Conservation (phyloP, 495 filamentous ascomycete species). For the Aspergillus olivimuriae region DNA sequence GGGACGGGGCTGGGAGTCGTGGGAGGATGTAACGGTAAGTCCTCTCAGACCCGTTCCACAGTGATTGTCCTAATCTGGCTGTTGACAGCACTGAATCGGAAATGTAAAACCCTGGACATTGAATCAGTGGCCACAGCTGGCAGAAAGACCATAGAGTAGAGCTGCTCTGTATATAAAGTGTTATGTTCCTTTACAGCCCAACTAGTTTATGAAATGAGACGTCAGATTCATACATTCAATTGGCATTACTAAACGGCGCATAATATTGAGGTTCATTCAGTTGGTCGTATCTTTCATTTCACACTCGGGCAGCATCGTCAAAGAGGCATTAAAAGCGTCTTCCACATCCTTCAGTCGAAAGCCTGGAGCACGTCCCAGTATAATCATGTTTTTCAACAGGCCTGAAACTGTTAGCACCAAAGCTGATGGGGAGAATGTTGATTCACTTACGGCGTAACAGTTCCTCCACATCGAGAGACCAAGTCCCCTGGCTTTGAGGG, state of each 20-base stretch:
- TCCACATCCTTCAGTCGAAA: constrained; percentile 13
- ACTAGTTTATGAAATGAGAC: too few relatives aligned
- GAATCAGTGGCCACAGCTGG: too few relatives aligned
- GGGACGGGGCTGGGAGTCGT: constrained; percentile 78
- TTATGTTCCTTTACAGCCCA: too few relatives aligned
- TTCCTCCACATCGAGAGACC: constrained; percentile 5
- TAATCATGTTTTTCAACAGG: constrained; percentile 9
- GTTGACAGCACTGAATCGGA: neutral
- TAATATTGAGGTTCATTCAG: too few relatives aligned
- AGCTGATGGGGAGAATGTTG: neutral
- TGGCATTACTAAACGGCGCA: too few relatives aligned
- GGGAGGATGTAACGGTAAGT: constrained; percentile 39
- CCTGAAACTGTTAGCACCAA: neutral
- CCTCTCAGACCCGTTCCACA: too few relatives aligned
- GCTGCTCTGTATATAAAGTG: too few relatives aligned
- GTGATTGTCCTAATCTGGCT: too few relatives aligned
- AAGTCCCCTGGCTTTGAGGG: neutral
- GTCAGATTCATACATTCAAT: too few relatives aligned
- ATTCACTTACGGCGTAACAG: constrained; percentile 11
- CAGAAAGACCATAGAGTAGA: too few relatives aligned
- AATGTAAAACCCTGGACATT: neutral
- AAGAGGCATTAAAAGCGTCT: constrained; percentile 6
- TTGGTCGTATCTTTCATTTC: too few relatives aligned
- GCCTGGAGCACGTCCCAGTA: constrained; percentile 13
- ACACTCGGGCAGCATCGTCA: neutral